Conservation (phyloP, 176 grass and related monocot genomes). For the Pharus latifolius region DNA sequence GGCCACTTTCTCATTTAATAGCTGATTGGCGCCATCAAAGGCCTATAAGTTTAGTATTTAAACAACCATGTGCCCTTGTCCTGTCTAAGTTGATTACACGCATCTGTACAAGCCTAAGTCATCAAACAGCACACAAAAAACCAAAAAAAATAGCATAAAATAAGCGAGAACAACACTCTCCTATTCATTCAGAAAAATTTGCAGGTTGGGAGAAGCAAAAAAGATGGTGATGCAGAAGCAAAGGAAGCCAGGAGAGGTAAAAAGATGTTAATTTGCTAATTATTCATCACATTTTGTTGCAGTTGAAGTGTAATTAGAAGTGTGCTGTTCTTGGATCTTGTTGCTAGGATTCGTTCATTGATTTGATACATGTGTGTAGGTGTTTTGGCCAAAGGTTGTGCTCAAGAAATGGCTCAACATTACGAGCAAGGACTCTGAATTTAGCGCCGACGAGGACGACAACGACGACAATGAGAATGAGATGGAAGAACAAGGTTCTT, state of each 20-base stretch:
- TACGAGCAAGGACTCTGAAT: conserved; percentile 42
- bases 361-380: conserved; percentile 15
- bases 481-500: conserved; percentile 24
- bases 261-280: background rate
- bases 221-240: conserved; percentile 34
- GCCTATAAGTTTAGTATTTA: background rate
- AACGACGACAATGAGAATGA: conserved; percentile 32
- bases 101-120: too few relatives aligned
- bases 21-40: conserved; percentile 10
- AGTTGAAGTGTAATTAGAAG: too few relatives aligned
- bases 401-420: conserved; percentile 97
- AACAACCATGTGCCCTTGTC: conserved; percentile 15
- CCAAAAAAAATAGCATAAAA: too few relatives aligned
- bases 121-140: too few relatives aligned
- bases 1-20: background rate
- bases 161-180: too few relatives aligned
- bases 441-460: conserved; percentile 59
- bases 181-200: too few relatives aligned
- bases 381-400: conserved; percentile 71
- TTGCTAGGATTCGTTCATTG: background rate
- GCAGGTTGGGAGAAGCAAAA: background rate
- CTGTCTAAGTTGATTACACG: background rate
- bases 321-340: background rate
- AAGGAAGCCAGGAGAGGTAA: conserved; percentile 56
- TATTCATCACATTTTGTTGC: background rate